phyloP scores from a whole-genome alignment of 1,284 basidiomycete species.

The Boletus holoroseus region DNA sequence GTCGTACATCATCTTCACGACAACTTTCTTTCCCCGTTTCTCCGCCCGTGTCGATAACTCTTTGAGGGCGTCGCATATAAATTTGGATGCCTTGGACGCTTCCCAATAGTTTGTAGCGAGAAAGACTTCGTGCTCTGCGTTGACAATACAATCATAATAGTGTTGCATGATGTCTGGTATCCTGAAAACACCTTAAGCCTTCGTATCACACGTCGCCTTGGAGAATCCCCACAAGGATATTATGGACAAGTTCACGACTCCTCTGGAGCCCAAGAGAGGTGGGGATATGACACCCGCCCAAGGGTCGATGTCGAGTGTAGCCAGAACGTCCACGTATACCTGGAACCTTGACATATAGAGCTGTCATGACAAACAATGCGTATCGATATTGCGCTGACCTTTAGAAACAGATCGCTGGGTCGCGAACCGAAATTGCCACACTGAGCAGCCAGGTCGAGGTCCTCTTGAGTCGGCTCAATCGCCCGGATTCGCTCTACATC shows the following conservation, averaged over 20 bases:
- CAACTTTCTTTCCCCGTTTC: conserved; percentile 44
- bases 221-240: conserved; percentile 37
- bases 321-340: conserved; percentile 54
- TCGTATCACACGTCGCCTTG: not conserved
- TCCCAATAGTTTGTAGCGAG: conserved; percentile 59
- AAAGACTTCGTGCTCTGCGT: conserved; percentile 55
- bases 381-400: conserved; percentile 31
- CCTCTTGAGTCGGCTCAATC: conserved; percentile 32
- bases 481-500: conserved; percentile 21
- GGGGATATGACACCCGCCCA: conserved; percentile 52
- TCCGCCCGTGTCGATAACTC: conserved; percentile 50
- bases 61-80: conserved; percentile 48
- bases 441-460: conserved; percentile 37
- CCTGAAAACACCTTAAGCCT: conserved; percentile 27
- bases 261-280: conserved; percentile 50
- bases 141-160: conserved; percentile 50
- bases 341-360: conserved; percentile 18
- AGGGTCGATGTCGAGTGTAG: conserved; percentile 47
- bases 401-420: conserved; percentile 47
- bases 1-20: conserved; percentile 64
- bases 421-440: conserved; percentile 42
- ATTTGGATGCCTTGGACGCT: conserved; percentile 47
- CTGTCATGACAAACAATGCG: not conserved
- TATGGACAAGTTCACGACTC: conserved; percentile 51
- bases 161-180: conserved; percentile 64